These are phyloP conservation scores for Sclerotinia sclerotiorum DNA, from an alignment of 2,329 filamentous ascomycete genomes.

Conservation along the genomic window DNA sequence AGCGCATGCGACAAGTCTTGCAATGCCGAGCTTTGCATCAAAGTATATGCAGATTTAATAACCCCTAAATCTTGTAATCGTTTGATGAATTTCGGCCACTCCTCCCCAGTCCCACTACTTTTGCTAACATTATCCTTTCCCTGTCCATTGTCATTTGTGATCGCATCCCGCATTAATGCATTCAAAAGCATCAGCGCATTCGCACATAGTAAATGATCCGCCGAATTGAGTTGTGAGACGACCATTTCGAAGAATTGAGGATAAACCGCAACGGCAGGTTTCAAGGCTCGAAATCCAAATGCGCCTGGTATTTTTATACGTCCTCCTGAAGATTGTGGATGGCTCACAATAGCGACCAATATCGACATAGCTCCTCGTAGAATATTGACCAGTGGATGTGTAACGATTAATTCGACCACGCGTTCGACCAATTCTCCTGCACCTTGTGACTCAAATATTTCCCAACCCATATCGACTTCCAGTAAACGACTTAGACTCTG, in stretches of 20 bases:
- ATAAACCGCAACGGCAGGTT: constrained; percentile 86
- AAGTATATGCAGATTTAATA: constrained; percentile 83
- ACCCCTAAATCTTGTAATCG: constrained; percentile 87
- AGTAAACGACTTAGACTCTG: constrained; percentile 84
- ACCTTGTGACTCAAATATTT: constrained; percentile 67
- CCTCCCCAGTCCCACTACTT: constrained; percentile 52
- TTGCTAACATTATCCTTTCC: constrained; percentile 40
- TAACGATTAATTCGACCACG: constrained; percentile 90
- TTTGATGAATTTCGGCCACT: constrained; percentile 97
- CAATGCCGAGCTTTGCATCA: constrained; percentile 92
- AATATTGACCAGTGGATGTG: constrained; percentile 94
- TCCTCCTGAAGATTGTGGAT: constrained; percentile 61
- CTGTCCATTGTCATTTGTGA: constrained; percentile 63
- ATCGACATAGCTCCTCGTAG: constrained; percentile 96
- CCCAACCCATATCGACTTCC: constrained; percentile 98
- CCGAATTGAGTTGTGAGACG: constrained; percentile 85
- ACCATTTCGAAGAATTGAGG: constrained; percentile 94
- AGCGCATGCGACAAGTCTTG: constrained; percentile 88
- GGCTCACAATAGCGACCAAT: constrained; percentile 86
- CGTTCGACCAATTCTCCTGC: constrained; percentile 67
- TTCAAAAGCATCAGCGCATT: constrained; percentile 96
- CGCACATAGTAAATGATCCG: constrained; percentile 91
- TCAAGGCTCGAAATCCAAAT: constrained; percentile 88
- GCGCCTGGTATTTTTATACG: constrained; percentile 54
- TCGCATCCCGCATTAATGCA: constrained; percentile 86